Base-by-base conservation (phyloP, 2,329 filamentous ascomycete genomes). In the Sphaerostilbella broomeana region DNA sequence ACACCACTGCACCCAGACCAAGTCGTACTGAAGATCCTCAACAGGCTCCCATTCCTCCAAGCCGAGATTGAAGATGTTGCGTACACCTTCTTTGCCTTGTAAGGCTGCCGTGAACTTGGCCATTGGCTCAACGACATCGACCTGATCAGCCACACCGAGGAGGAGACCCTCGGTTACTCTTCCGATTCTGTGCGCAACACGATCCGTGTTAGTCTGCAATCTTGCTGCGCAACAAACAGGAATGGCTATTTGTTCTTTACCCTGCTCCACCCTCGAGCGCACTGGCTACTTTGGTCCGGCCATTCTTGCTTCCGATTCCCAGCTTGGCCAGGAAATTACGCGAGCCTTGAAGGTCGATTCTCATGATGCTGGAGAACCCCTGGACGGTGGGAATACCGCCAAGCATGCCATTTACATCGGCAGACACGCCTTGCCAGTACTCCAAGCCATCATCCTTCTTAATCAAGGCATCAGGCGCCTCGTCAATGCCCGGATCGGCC, bases 1-100 rank as follows among this genome's bases (percentile, higher is more conserved):
- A 60, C 88, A 95, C 88, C 89, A 95, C 61, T 95, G 89, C 37
- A 77, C 82, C 86, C 86, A 95, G 45, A 95, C 79, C 31, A 95
- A 60, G 56, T 89, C 83, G 60, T 95, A 95, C 34, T 63, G 58
- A 7, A 61, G 52, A 8, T 55, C 65, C 2, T 61, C 51, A 0
- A 52, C 63, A 1, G 72, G 67, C 9, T 50, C 43, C 86, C 86
- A 94, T 19, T 74, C 70, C 59, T 94, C 82, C 1, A 94, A 64
- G 0, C 86, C 86, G 2, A 81, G 63, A 48, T 84, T 86, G 62
- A 77, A 82, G 13, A 94, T 72, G 16, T 70, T 63, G 2, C 74
- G 66, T 10, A 79, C 66, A 2, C 83, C 83, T 1, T 77, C 58
- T 28, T 70, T 72, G 1, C 68, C 72, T 3, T 62, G 54, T 1